These are phyloP conservation scores for Erythrophleum fordii DNA, from an alignment of 306 rosid species.

Conservation along the genomic window DNA sequence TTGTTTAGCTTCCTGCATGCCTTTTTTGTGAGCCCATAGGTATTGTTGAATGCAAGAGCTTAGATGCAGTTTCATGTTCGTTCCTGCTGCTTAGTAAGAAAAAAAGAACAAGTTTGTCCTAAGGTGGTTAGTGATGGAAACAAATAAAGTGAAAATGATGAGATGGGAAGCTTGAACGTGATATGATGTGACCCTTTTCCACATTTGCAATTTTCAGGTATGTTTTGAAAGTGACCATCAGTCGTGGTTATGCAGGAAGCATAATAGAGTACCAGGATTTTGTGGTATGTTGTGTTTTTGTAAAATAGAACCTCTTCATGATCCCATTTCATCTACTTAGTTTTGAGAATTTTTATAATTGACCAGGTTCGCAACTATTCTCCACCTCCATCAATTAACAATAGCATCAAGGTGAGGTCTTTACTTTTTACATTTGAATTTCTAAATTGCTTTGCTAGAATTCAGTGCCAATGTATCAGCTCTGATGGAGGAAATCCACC, in stretches of 20 bases:
- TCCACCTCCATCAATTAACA: constrained; percentile 86
- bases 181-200: constrained; percentile 25
- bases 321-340: constrained; percentile 24
- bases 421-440: constrained; percentile 12
- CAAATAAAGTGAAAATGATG: neutral
- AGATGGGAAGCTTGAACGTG: constrained; percentile 31
- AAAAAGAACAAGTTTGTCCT: neutral
- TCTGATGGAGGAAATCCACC: neutral
- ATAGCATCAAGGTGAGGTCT: constrained; percentile 92
- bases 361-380: constrained; percentile 90
- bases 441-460: constrained; percentile 18
- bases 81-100: neutral
- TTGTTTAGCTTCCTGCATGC: neutral
- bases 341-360: constrained; percentile 36
- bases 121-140: neutral
- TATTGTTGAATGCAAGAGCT: neutral
- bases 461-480: constrained; percentile 23
- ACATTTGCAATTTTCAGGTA: constrained; percentile 63
- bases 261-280: constrained; percentile 94
- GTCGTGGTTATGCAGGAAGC: constrained; percentile 95
- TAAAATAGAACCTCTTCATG: constrained; percentile 18
- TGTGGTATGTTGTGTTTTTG: constrained; percentile 59
- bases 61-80: neutral
- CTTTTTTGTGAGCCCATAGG: neutral
- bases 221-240: constrained; percentile 92